Base-by-base conservation (phyloP, 2,329 filamentous ascomycete genomes). In the Xylariaceae sp. region DNA sequence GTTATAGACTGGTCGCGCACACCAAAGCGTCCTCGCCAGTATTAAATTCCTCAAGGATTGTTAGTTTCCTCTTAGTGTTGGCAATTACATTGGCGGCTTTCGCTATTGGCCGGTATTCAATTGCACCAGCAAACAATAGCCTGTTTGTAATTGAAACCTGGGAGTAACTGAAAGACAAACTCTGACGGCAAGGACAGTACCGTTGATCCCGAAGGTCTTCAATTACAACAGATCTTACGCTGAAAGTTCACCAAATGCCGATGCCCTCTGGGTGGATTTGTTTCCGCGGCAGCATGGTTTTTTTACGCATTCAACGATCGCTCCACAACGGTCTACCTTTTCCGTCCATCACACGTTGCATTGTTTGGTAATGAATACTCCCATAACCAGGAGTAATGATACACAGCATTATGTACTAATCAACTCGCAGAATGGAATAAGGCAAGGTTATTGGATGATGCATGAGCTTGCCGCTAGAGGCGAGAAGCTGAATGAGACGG, bases 301-400 rank as follows among this genome's bases (percentile, higher is more conserved):
- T 16, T 49, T 49, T 31, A 22, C 31, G 13, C 47, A 49, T 39
- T 19, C 47, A 5, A 14, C 12, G 12, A 7, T 38, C 3, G 47
- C 47, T 2, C 41, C 47, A 1, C 14, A 19, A 14, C 16, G 47
- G 6, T 36, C 47, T 6, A 18, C 47, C 9, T 49, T 49, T 28
- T 49, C 47, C 36, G 28, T 38, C 7, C 44, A 16, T 34, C 47
- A 49, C 17, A 28, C 34, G 28, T 9, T 49, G 31, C 47, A 49
- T 38, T 49, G 47, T 18, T 33, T 49, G 31, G 47, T 49, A 49
- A 18, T 31, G 10, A 10, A 48, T 17, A 17, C 39, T 41, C 38
- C 5, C 9, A 14, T 14, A 6, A 42, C 31, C 22, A 34, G 13
- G 38, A 48, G 22, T 42, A n/a, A 48, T 40, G 11, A 19, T 42